Conservation (phyloP, 225 moss, liverwort and hornwort species). For the Pseudisothecium myosuroides region DNA sequence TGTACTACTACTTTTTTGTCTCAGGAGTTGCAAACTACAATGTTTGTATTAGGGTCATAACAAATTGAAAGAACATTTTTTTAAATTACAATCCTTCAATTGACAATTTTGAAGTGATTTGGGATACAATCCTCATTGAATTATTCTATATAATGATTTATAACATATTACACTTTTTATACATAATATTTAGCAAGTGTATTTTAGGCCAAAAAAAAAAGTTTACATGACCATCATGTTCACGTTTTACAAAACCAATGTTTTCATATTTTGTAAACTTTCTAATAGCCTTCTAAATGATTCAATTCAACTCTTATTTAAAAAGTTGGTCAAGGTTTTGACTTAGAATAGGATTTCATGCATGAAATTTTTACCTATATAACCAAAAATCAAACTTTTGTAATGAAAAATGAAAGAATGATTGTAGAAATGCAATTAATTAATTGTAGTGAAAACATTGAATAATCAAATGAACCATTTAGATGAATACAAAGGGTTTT, state of each 20-base stretch:
- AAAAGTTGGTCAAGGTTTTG: neutral
- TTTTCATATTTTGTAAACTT: neutral
- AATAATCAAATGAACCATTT: neutral
- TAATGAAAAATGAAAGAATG: neutral
- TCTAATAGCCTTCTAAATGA: neutral
- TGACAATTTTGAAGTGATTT: no score
- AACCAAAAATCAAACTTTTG: no score
- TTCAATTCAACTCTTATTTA: neutral
- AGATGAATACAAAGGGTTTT: neutral
- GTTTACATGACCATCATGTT: no score
- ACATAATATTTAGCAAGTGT: neutral
- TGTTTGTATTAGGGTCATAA: no score
- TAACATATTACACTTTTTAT: neutral
- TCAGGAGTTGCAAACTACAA: accelerated
- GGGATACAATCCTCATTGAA: no score
- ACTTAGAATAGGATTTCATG: neutral
- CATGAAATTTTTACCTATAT: neutral
- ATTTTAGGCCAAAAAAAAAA: no score
- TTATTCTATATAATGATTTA: neutral
- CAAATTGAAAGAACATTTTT: no score
- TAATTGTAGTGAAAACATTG: neutral
- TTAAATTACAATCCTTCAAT: no score
- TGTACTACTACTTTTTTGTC: no score
- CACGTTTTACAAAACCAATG: no score
- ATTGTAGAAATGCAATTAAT: neutral